Percentiles rank a stretch among this genome's conserved stretches.
Conservation (phyloP, 2,329 filamentous ascomycete species). For the Penicillium freii region DNA sequence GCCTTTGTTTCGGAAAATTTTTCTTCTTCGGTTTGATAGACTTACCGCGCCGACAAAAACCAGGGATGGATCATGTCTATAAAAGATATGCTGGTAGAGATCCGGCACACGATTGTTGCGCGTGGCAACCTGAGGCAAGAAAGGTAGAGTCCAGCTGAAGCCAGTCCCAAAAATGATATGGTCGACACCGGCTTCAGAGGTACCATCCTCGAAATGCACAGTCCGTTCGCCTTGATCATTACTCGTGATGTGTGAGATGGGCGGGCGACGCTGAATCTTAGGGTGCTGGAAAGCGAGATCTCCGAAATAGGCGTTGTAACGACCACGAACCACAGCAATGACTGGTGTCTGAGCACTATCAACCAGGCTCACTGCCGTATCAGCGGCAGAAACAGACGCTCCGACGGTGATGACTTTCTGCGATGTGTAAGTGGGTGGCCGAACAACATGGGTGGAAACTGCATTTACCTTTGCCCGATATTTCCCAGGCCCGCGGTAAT, state of each 20-base stretch:
- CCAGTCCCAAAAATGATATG: constrained; percentile 66
- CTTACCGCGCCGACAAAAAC: constrained; percentile 48
- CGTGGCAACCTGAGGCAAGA: constrained; percentile 51
- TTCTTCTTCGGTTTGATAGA: neutral
- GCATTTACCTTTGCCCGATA: constrained; percentile 40
- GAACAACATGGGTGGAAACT: neutral
- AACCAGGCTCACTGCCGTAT: constrained; percentile 57
- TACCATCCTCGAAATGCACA: constrained; percentile 56
- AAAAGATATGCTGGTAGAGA: constrained; percentile 40
- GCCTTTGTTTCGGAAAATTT: neutral
- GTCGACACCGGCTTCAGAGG: constrained; percentile 55
- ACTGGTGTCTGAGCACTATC: constrained; percentile 49
- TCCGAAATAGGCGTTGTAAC: constrained; percentile 56
- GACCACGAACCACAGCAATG: constrained; percentile 55
- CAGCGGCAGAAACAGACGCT: constrained; percentile 63
- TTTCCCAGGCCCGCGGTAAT: constrained; percentile 38
- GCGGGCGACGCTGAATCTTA: constrained; percentile 31
- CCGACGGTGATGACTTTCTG: constrained; percentile 62
- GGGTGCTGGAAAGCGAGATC: constrained; percentile 61
- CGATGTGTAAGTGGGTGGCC: neutral
- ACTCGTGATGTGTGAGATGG: constrained; percentile 36
- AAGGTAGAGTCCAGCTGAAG: constrained; percentile 63
- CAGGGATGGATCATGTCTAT: constrained; percentile 34
- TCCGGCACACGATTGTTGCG: constrained; percentile 36
- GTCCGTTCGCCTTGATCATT: constrained; percentile 48